Evolutionary conservation across 805 yeast genomes (phyloP).

Genomic region (Komagataella phaffii): DNA sequence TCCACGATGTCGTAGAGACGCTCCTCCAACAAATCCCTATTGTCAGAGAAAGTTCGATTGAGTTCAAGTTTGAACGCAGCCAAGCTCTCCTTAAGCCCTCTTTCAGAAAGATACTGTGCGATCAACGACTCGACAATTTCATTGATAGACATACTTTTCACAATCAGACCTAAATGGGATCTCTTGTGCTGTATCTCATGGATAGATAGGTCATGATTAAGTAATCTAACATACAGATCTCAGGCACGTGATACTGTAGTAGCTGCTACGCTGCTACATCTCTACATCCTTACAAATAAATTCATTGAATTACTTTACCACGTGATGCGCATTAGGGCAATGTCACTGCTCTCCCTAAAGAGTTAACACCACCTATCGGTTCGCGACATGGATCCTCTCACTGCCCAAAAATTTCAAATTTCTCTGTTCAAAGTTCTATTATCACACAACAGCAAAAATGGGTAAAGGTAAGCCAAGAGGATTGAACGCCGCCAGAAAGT

Average conservation of each 20-base stretch:
- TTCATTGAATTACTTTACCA: background rate
- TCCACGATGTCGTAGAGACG: slow-evolving; percentile 19
- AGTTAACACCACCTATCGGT: background rate
- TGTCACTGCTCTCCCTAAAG: background rate
- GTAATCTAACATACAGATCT: too few relatives aligned
- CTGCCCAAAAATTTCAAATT: background rate
- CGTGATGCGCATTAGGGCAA: background rate
- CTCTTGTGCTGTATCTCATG: background rate
- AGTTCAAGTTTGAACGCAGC: slow-evolving; percentile 32
- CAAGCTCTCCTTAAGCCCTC: slow-evolving; percentile 32
- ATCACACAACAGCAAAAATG: slow-evolving; percentile 40
- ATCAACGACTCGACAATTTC: slow-evolving; percentile 23
- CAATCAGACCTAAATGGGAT: background rate
- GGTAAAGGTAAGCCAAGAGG: slow-evolving; percentile 99
- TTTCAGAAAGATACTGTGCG: slow-evolving; percentile 45
- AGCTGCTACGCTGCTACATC: background rate
- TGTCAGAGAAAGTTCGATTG: slow-evolving; percentile 18
- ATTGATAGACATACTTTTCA: background rate
- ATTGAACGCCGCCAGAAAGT: slow-evolving; percentile 99
- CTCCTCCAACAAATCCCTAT: slow-evolving; percentile 16
- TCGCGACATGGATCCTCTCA: background rate
- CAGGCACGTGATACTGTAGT: background rate
- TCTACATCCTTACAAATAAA: background rate
- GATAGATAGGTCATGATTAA: too few relatives aligned
- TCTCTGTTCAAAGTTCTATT: slow-evolving; percentile 1